Conservation (phyloP, 495 filamentous ascomycete species). For the Penicillium odoratum region DNA sequence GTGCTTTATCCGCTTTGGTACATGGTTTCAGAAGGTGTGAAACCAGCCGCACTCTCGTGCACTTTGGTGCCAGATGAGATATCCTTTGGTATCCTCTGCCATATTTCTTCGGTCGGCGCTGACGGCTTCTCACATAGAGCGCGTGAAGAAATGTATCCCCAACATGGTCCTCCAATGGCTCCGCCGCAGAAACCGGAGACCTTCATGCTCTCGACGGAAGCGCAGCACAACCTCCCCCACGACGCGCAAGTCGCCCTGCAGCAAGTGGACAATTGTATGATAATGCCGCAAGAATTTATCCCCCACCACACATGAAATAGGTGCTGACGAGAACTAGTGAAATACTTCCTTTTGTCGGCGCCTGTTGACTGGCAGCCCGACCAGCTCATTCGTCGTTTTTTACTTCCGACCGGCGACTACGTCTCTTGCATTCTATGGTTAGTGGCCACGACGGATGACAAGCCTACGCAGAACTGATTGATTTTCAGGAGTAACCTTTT, state of each 20-base stretch:
- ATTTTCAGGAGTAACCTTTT: slow-evolving; percentile 87
- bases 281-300: background rate
- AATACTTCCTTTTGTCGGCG: slow-evolving; percentile 98
- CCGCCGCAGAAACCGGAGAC: slow-evolving; percentile 92
- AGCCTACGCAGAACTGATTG: slow-evolving; percentile 4
- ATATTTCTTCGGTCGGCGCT: slow-evolving; percentile 20
- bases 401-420: slow-evolving; percentile 96
- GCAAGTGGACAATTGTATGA: slow-evolving; percentile 97
- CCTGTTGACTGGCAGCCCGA: slow-evolving; percentile 97
- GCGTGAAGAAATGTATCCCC: slow-evolving; percentile 48
- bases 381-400: slow-evolving; percentile 93
- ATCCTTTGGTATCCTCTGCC: slow-evolving; percentile 16
- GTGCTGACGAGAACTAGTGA: slow-evolving; percentile 60
- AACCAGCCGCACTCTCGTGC: background rate
- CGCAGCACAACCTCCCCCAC: slow-evolving; percentile 91
- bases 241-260: slow-evolving; percentile 97
- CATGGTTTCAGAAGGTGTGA: background rate
- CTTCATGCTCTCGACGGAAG: slow-evolving; percentile 95
- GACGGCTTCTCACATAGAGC: slow-evolving; percentile 11
- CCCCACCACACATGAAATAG: background rate
- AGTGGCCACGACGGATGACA: slow-evolving; percentile 25
- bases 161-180: slow-evolving; percentile 57
- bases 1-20: background rate
- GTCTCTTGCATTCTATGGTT: slow-evolving; percentile 97
- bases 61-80: background rate